Conservation (phyloP, 1,284 basidiomycete species). For the Pseudozyma thailandica region DNA sequence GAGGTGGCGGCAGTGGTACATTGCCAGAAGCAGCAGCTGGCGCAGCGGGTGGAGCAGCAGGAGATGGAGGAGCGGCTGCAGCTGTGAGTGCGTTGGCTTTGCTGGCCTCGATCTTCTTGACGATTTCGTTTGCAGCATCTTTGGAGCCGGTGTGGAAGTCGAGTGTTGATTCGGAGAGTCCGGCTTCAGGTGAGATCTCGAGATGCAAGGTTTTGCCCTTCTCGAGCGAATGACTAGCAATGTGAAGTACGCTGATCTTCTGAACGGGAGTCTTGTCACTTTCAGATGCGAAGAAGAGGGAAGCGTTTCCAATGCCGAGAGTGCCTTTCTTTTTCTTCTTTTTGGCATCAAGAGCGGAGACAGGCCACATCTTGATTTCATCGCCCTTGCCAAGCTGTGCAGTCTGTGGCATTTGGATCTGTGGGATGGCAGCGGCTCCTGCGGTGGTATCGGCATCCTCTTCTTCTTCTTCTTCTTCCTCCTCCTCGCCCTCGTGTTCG, state of each 20-base stretch:
- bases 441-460: constrained; percentile 46
- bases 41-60: constrained; percentile 20
- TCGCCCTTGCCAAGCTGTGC: constrained; percentile 55
- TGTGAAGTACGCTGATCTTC: constrained; percentile 59
- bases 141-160: constrained; percentile 62
- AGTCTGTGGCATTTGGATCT: constrained; percentile 44
- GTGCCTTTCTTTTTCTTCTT: constrained; percentile 67
- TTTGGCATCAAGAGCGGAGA: constrained; percentile 62
- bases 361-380: constrained; percentile 67
- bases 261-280: constrained; percentile 66
- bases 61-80: constrained; percentile 11
- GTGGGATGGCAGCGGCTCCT: constrained; percentile 39
- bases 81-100: constrained; percentile 48
- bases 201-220: constrained; percentile 65
- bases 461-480: constrained; percentile 43
- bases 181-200: constrained; percentile 51
- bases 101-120: constrained; percentile 59
- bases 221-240: constrained; percentile 53
- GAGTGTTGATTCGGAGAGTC: constrained; percentile 42
- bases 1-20: constrained; percentile 11
- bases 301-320: constrained; percentile 65
- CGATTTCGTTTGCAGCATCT: constrained; percentile 60
- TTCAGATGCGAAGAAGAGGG: constrained; percentile 67
- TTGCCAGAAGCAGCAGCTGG: constrained; percentile 15
- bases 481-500: constrained; percentile 30